Evolutionary conservation across 2,329 filamentous ascomycete genomes (phyloP).

Genomic region (Epichloe gansuensis): DNA sequence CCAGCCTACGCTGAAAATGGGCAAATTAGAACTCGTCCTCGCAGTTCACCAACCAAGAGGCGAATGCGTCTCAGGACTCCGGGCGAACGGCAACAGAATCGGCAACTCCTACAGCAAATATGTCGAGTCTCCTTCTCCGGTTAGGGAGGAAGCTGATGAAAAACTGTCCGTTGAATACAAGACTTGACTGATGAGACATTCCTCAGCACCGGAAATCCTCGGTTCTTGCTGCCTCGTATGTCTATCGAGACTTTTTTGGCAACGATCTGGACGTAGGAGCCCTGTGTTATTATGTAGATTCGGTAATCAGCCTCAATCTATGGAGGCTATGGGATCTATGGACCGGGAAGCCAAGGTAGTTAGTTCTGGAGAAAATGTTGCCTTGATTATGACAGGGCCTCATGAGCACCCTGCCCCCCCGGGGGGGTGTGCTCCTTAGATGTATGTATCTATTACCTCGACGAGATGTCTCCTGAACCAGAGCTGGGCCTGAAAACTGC

Average conservation of each 20-base stretch:
- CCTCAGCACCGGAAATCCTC: no score
- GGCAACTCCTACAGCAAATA: no score
- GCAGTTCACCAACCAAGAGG: no score
- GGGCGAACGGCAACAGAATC: no score
- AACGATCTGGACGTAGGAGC: constrained; percentile 22
- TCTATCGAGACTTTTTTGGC: constrained; percentile 17
- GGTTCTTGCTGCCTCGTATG: no score
- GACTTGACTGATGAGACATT: no score
- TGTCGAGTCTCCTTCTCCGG: no score
- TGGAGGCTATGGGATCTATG: constrained; percentile 28
- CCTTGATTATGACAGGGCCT: neutral
- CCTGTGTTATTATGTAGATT: constrained; percentile 17
- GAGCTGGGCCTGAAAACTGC: constrained; percentile 11
- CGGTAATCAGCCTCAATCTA: constrained; percentile 30
- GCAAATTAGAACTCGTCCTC: no score
- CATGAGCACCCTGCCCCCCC: constrained; percentile 5
- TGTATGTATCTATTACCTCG: constrained; percentile 14
- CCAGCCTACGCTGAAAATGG: no score
- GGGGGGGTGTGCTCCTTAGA: constrained; percentile 7
- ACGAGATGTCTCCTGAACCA: constrained; percentile 14
- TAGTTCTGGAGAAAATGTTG: neutral
- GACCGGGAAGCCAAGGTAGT: constrained; percentile 15
- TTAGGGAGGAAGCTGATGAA: no score
- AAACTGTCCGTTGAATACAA: no score
- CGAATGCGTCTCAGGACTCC: no score